Base-by-base conservation (phyloP, 2,329 filamentous ascomycete genomes). In the Colletotrichum godetiae region DNA sequence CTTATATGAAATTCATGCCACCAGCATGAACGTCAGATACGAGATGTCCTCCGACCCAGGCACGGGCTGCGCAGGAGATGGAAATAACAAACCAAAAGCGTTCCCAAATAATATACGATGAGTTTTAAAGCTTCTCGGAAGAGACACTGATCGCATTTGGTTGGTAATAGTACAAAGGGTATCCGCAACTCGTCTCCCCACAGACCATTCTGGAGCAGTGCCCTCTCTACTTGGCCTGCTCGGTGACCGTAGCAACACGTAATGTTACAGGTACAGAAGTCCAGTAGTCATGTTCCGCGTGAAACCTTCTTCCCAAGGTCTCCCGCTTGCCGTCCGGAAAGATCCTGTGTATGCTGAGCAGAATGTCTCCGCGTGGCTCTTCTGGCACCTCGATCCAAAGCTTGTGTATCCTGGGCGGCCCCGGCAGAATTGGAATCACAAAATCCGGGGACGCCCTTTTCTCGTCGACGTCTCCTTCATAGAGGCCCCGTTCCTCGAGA, bases 401-500 rank as follows among this genome's bases (percentile, higher is more conserved):
- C 10, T 10, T 64, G 13, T 64, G 49, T n/a, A 64, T 24, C n/a
- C 61, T 29, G 5, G 31, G 22, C 4, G 46, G 61, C 5, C 49
- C 15, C 19, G 46, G 31, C 10, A 55, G 15, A 13, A 35, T 8
- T 5, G 61, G 22, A 2, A 29, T 31, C 5, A 35, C 31, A 12
- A 22, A 4, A 33, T 55, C 31, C 13, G 61, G 46, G 7, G 61
- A 64, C 5, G 22, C 61, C 5, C 61, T n/a, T 27, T 55, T 37
- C 10, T 76, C 70, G 11, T 74, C 65, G 61, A 78, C 78, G 35
- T 79, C 78, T 35, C 74, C 75, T 11, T 75, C 70, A 24, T 35
- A 22, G 12, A 55, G 13, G 3, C 49, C 61, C 22, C 49, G 33
- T n/a, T 85, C 84, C 58, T 86, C 84, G 13, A 85, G 75, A 57